Evolutionary conservation across 345 rosid species (phyloP), one percentile per base, ranked within the genome.

Genomic region (Murraya paniculata): DNA sequence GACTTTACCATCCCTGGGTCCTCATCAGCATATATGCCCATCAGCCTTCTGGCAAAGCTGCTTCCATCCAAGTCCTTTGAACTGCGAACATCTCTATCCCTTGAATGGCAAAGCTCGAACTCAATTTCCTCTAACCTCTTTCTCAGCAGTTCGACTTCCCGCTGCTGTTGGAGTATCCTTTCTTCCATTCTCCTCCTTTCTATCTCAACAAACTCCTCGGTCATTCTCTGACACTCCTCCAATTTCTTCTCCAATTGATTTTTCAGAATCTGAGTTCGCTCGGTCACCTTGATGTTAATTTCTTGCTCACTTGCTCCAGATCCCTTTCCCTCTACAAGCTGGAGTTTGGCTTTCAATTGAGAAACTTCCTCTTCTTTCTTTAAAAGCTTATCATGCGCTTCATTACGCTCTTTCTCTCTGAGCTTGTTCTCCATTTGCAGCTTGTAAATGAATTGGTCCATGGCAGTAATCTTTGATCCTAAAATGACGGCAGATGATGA

Each of bases 111-210:
- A 22, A 89, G 73, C 79, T 92, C 94, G 36, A 82, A 76, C 80
- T 96, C 99, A 3, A 91, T 90, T 73, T 92, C 97, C 86, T 88
- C 90, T 82, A 96, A 78, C 68, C 95, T 87, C 82, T 85, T 89
- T 81, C 94, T 89, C 82, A 94, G 83, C 91, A 86, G 89, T 83
- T 96, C 97, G 35, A 93, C 84, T 81, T 95, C 99, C 82, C 88
- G 88, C 81, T 93, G 97, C 86, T 95, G 98, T 74, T 91, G 98
- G 83, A 90, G 64, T 71, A 93, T 89, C 83, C 81, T 93, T 84
- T 93, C 95, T 79, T 95, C 99, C 97, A 95, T 93, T 86, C 96
- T 93, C 81, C 88, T 93, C 84, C 96, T 93, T 85, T 93, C 97
- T 84, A 89, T 74, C 74, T 93, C 97, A 69, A 95, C 89, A 78